A percentile compares a stretch with the other conserved stretches of the same genome.
Evolutionary conservation across 108 stramenopile species (phyloP).

Genomic region (Conticribra weissflogii): DNA sequence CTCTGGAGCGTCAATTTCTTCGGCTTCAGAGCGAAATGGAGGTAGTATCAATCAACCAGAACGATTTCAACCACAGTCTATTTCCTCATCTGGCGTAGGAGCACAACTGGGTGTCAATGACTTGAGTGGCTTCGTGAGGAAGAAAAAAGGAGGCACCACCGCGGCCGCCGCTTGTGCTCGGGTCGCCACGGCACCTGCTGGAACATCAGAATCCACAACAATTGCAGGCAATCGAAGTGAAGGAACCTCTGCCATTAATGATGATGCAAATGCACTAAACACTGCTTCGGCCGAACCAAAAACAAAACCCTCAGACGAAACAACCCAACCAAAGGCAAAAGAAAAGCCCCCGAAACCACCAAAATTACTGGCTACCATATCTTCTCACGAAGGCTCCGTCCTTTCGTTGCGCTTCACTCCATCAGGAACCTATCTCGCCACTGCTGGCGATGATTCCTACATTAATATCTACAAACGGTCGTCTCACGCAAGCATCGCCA

Average conservation of each 20-base stretch:
- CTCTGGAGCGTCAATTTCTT: slow-evolving; percentile 3
- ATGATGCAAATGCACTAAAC: neutral
- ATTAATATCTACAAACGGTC: slow-evolving; percentile 75
- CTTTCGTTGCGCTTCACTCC: slow-evolving; percentile 79
- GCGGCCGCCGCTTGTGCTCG: neutral
- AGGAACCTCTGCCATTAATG: neutral
- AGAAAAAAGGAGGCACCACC: slow-evolving; percentile 60
- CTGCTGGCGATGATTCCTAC: slow-evolving; percentile 85
- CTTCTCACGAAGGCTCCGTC: slow-evolving; percentile 84
- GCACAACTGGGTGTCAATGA: slow-evolving; percentile 61
- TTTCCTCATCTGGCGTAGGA: no score
- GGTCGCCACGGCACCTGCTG: neutral
- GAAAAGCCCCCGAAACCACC: slow-evolving; percentile 34
- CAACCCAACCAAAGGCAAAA: slow-evolving; percentile 3
- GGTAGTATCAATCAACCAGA: no score
- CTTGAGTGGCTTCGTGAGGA: slow-evolving; percentile 67
- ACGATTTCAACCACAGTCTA: no score
- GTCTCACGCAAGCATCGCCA: slow-evolving; percentile 13
- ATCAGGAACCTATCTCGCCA: slow-evolving; percentile 74
- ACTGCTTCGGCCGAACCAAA: neutral
- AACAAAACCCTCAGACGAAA: slow-evolving; percentile 9
- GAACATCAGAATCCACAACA: neutral
- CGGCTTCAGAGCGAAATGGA: slow-evolving; percentile 8
- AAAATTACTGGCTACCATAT: slow-evolving; percentile 76
- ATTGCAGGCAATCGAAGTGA: no score